phyloP scores from a whole-genome alignment of 768 basidiomycete genomes.

The Mycena pura region DNA sequence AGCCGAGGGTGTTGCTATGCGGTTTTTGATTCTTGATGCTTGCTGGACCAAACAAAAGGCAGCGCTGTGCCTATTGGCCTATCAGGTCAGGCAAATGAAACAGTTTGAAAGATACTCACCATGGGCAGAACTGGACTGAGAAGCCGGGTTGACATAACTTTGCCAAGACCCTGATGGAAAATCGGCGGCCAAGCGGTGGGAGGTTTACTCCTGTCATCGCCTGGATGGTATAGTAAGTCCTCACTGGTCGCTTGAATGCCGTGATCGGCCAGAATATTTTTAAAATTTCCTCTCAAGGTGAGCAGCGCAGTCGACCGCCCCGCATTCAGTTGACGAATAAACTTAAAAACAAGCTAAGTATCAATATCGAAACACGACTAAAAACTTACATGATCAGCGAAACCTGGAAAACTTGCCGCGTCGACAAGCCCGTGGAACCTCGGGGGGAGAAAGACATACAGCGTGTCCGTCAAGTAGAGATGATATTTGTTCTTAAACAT shows the following conservation, averaged over 20 bases:
- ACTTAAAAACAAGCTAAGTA: no score
- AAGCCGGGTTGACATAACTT: not conserved
- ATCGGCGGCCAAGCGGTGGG: not conserved
- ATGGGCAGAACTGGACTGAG: not conserved
- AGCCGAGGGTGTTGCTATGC: no score
- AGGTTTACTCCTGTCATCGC: not conserved
- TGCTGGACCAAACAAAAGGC: no score
- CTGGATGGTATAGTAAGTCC: not conserved
- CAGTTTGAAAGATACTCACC: not conserved
- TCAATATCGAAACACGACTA: not conserved
- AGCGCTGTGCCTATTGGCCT: not conserved
- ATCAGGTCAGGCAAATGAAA: no score
- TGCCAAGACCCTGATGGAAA: not conserved
- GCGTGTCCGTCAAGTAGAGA: not conserved
- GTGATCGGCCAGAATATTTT: not conserved
- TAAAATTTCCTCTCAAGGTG: not conserved
- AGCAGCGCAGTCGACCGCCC: not conserved
- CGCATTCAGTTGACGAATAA: not conserved
- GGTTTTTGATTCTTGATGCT: no score
- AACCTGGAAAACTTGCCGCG: not conserved
- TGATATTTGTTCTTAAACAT: not conserved
- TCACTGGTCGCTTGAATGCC: not conserved
- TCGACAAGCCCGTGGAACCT: not conserved
- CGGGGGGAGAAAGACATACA: not conserved
- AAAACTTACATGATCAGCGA: not conserved